A percentile compares a stretch with the other conserved stretches of the same genome.
Evolutionary conservation across 495 filamentous ascomycete species (phyloP).

Genomic region (Aspergillus coremiiformis): DNA sequence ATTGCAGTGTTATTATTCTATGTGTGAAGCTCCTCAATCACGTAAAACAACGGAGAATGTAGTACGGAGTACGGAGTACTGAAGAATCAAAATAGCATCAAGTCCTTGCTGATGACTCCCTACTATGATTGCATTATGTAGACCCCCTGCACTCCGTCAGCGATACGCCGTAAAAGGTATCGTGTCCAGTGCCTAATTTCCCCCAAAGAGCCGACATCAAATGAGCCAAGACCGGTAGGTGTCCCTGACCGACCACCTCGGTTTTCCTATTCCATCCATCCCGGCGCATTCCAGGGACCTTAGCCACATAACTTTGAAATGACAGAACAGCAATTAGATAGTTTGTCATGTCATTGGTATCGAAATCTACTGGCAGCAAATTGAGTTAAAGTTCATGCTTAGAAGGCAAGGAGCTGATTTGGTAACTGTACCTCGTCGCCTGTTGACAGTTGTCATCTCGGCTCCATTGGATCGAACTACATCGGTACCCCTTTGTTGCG

Average conservation of each 20-base stretch:
- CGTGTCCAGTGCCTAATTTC: not conserved
- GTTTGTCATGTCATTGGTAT: not conserved
- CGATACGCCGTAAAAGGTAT: not conserved
- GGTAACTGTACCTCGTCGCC: no score
- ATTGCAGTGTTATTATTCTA: no score
- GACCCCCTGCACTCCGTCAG: not conserved
- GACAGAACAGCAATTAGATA: not conserved
- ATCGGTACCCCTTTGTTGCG: no score
- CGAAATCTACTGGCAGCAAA: no score
- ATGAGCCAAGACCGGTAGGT: not conserved
- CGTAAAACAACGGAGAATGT: no score
- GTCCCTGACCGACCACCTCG: not conserved
- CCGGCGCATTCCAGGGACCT: not conserved
- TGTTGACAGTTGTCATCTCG: not conserved
- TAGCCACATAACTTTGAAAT: not conserved
- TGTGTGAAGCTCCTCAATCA: not conserved
- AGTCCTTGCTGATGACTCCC: no score
- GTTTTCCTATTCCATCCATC: conserved; percentile 17
- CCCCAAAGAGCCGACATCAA: not conserved
- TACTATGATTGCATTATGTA: not conserved
- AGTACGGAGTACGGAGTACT: no score
- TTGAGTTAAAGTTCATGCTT: no score
- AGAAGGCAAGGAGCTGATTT: no score
- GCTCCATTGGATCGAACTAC: no score
- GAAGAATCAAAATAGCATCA: no score